phyloP scores from a whole-genome alignment of 2,329 filamentous ascomycete genomes.

The Aspergillus costaricaensis region DNA sequence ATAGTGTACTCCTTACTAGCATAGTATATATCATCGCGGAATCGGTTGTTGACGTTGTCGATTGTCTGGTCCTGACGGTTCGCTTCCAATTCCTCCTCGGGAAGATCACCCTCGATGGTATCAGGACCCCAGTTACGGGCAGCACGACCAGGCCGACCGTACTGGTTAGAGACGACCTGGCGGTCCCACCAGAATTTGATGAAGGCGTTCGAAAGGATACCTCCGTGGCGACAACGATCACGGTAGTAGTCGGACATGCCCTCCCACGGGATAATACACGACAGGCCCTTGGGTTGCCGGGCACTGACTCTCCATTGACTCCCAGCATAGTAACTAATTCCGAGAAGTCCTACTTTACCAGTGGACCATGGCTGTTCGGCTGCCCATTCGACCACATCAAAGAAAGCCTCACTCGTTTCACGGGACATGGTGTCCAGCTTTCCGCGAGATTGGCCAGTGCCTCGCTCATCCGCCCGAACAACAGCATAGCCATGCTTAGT shows the following conservation, averaged over 20 bases:
- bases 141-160: conserved; percentile 57
- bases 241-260: conserved; percentile 60
- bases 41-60: conserved; percentile 55
- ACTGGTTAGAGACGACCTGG: conserved; percentile 68
- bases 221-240: conserved; percentile 63
- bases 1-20: conserved; percentile 66
- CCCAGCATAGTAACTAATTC: conserved; percentile 56
- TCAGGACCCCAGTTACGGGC: conserved; percentile 56
- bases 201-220: conserved; percentile 61
- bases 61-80: conserved; percentile 47
- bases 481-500: conserved; percentile 57
- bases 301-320: conserved; percentile 59
- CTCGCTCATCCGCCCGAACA: conserved; percentile 57
- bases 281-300: conserved; percentile 52
- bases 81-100: conserved; percentile 35
- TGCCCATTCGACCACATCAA: conserved; percentile 56
- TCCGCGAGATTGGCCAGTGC: conserved; percentile 55
- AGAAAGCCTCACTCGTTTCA: conserved; percentile 55
- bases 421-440: conserved; percentile 56
- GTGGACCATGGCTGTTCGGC: conserved; percentile 53
- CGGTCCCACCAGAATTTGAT: conserved; percentile 69
- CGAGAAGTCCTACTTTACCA: conserved; percentile 54
- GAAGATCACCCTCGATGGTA: conserved; percentile 44
- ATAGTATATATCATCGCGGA: conserved; percentile 66
- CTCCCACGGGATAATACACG: conserved; percentile 58